Base-by-base conservation (phyloP, 1,284 basidiomycete genomes). In the Taiwanofungus camphoratus region DNA sequence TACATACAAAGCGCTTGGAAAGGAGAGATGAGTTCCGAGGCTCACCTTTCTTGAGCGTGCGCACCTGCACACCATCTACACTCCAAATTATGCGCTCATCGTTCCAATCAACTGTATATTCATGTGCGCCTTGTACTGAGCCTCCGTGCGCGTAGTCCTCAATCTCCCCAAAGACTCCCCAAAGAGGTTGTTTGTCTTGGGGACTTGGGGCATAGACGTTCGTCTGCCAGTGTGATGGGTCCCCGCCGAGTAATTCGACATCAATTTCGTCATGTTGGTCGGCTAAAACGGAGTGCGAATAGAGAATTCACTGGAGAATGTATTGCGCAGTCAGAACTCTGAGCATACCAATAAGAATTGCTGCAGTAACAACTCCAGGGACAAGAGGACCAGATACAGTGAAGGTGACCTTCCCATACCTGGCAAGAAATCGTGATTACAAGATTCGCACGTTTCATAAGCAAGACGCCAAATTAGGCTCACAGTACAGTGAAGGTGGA, bases 71-170 rank as follows among this genome's bases (percentile, higher is more conserved):
- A 18, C 65, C 67, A 45, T 74, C 72, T 4, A 74, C 55, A 36
- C 61, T 63, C 72, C 71, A 74, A 12, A 62, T 42, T 38, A 74
- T 71, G 20, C 65, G 57, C 2, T 68, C 61, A 9, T 48, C 45
- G 44, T 60, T 67, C 65, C 71, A 71, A 44, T 70, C 69, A 45
- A 75, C 68, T 4, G 66, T 61, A 43, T 73, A 74, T 13, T 52
- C 54, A 48, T 72, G 72, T 0, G 45, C 45, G 0, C 56, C 48
- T 5, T 48, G 42, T 20, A 69, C 58, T 23, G 44, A 54, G 4
- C 52, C 42, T 4, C 33, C 42, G 29, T 44, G 42, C 0, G 60
- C 43, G 35, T 65, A 58, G 45, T 55, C 40, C 31, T 72, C 55
- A 4, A 65, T 59, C 24, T 57, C 56, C 32, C 63, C 64, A 49